Conservation (phyloP, 2,329 filamentous ascomycete genomes). For the Xylariomycetidae sp. region DNA sequence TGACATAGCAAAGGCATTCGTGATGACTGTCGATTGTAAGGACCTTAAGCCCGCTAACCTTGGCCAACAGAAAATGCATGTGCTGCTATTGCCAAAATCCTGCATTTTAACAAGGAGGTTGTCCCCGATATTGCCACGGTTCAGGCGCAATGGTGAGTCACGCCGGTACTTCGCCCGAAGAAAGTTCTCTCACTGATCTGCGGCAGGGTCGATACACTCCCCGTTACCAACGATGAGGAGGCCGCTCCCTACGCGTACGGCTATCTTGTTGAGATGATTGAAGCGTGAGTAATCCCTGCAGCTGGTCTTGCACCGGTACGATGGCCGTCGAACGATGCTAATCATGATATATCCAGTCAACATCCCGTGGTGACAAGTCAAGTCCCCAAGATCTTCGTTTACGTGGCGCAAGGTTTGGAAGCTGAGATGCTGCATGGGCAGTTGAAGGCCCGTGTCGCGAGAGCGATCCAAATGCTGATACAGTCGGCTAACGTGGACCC, state of each 20-base stretch:
- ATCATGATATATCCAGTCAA: conserved; percentile 53
- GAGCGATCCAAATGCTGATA: conserved; percentile 72
- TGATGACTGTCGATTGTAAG: no score
- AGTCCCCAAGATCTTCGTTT: conserved; percentile 75
- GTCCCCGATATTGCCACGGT: conserved; percentile 72
- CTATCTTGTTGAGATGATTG: conserved; percentile 85
- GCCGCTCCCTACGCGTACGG: conserved; percentile 93
- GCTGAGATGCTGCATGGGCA: conserved; percentile 84
- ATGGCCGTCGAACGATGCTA: neutral
- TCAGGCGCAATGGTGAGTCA: conserved; percentile 60
- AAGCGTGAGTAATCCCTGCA: conserved; percentile 64
- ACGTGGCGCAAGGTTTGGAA: conserved; percentile 82
- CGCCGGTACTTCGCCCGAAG: neutral
- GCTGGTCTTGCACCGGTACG: neutral
- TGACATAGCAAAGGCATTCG: no score
- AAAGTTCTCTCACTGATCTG: neutral
- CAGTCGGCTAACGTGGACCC: conserved; percentile 68
- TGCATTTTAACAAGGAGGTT: conserved; percentile 79
- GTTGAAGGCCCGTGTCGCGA: conserved; percentile 70
- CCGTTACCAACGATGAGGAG: conserved; percentile 92
- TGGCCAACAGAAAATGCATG: conserved; percentile 71
- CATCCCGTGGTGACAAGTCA: conserved; percentile 75
- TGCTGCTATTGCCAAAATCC: conserved; percentile 91
- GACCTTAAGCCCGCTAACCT: no score
- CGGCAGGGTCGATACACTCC: conserved; percentile 70